Conservation (phyloP, 257 asterid genomes). For the Jasminum sambac region DNA sequence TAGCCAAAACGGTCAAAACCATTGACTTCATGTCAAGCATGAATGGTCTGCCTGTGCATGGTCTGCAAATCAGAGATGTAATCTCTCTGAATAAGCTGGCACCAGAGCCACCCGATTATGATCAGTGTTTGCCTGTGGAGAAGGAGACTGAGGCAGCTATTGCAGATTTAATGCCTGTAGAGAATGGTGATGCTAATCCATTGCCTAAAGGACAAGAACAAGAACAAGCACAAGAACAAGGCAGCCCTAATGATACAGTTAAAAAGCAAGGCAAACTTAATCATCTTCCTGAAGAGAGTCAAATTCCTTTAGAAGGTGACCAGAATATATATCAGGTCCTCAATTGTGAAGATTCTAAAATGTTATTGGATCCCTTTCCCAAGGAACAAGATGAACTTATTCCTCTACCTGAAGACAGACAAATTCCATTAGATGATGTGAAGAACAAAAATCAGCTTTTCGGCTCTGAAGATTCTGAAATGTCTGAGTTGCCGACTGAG, state of each 20-base stretch:
- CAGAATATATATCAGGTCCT: constrained; percentile 3
- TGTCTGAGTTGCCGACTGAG: constrained; percentile 25
- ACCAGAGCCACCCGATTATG: constrained; percentile 29
- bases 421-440: constrained; percentile 24
- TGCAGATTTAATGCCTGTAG: constrained; percentile 33
- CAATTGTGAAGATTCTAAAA: constrained; percentile 11
- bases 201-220: constrained; percentile 23
- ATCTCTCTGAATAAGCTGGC: constrained; percentile 22
- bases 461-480: constrained; percentile 29
- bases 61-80: constrained; percentile 62
- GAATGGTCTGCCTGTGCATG: constrained; percentile 68
- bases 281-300: constrained; percentile 20
- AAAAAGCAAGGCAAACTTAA: constrained; percentile 20
- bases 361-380: constrained; percentile 21
- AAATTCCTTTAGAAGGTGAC: constrained; percentile 18
- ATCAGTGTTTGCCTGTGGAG: constrained; percentile 20
- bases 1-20: constrained; percentile 43
- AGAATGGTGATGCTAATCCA: constrained; percentile 22
- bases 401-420: constrained; percentile 24
- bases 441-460: constrained; percentile 26
- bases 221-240: constrained; percentile 20
- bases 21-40: constrained; percentile 49
- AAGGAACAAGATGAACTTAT: constrained; percentile 22
- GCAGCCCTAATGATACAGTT: constrained; percentile 9
- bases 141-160: constrained; percentile 38